These are phyloP conservation scores for Annulohypoxylon stygium DNA, from an alignment of 495 filamentous ascomycete genomes.

Conservation along the genomic window DNA sequence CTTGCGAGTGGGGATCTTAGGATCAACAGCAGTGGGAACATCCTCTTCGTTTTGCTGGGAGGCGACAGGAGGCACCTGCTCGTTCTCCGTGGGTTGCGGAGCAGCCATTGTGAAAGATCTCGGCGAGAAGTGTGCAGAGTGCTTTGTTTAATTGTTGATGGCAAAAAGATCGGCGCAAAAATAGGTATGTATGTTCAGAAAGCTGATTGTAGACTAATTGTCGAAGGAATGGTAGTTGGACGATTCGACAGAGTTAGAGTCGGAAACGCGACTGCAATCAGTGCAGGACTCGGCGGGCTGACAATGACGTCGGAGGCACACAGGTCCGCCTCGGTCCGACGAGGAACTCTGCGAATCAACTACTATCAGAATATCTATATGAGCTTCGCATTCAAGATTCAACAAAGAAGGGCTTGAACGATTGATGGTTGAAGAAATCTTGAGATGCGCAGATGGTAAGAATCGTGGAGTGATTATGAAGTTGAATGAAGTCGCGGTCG, in stretches of 20 bases:
- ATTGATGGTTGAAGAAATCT: not conserved
- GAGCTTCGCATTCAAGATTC: not conserved
- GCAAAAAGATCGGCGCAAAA: not conserved
- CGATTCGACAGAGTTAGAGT: not conserved
- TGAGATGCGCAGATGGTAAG: no score
- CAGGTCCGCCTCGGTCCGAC: not conserved
- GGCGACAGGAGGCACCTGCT: conserved; percentile 44
- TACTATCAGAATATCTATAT: not conserved
- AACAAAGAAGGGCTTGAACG: not conserved
- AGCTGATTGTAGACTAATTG: not conserved
- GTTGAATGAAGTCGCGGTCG: conserved; percentile 12
- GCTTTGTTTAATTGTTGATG: not conserved
- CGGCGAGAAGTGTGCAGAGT: not conserved
- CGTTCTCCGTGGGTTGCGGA: conserved; percentile 45
- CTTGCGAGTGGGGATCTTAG: conserved; percentile 77
- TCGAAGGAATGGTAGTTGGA: not conserved
- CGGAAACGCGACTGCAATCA: not conserved
- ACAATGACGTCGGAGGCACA: conserved; percentile 9
- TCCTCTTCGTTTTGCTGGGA: conserved; percentile 47
- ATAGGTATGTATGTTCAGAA: not conserved
- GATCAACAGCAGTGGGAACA: conserved; percentile 43
- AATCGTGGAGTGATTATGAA: not conserved
- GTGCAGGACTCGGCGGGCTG: not conserved
- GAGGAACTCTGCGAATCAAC: not conserved
- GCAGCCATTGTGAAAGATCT: conserved; percentile 36